These are phyloP conservation scores for Aspergillus eucalypticola DNA, from an alignment of 2,329 filamentous ascomycete species.

Conservation along the genomic window DNA sequence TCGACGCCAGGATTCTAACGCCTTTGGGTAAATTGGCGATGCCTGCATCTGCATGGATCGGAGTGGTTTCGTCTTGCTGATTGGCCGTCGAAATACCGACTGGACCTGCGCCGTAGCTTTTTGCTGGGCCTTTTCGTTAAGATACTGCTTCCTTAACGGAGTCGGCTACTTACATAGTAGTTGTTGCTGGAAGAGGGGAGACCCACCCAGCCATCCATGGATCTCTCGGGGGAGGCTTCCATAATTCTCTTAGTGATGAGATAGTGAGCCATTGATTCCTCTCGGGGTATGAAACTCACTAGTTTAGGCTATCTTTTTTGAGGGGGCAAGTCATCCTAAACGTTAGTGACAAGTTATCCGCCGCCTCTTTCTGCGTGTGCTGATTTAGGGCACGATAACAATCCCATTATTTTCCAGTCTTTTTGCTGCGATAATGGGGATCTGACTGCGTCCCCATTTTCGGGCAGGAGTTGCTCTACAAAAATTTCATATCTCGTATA, in stretches of 20 bases:
- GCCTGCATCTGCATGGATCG: neutral
- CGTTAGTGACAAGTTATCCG: too few species aligned
- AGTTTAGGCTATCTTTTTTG: neutral
- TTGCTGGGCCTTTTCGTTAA: neutral
- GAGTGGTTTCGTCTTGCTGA: neutral
- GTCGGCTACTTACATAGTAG: too few species aligned
- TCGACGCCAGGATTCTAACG: neutral
- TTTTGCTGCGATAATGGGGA: too few species aligned
- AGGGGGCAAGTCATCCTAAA: too few species aligned
- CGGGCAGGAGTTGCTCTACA: neutral
- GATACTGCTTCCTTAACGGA: neutral
- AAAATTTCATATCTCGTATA: neutral
- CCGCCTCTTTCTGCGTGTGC: too few species aligned
- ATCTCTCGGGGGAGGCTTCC: neutral
- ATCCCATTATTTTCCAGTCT: neutral
- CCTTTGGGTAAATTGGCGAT: neutral
- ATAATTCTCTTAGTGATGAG: too few species aligned
- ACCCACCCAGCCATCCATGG: neutral
- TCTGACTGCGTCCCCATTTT: neutral
- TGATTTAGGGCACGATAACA: neutral
- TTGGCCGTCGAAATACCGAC: neutral
- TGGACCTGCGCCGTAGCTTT: neutral
- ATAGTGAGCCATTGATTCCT: too few species aligned
- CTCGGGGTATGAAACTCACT: neutral
- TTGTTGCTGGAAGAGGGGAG: neutral